A percentile compares a stretch with the other conserved stretches of the same genome.
Evolutionary conservation across 495 filamentous ascomycete species (phyloP).

Genomic region (Tuber magnatum): DNA sequence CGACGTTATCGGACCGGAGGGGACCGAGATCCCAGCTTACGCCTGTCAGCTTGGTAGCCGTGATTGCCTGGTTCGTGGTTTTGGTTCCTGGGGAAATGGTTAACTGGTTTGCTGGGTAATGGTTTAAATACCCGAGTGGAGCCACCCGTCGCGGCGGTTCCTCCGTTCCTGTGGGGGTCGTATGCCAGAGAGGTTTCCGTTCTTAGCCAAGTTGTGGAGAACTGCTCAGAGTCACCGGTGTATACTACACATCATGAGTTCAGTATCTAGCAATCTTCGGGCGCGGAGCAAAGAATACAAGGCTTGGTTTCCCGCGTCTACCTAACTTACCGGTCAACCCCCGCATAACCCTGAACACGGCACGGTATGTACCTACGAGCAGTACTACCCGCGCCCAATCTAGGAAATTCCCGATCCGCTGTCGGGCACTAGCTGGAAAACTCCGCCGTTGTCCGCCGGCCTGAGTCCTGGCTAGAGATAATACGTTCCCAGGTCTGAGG

Average conservation of each 20-base stretch:
- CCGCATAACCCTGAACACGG: not conserved
- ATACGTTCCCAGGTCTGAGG: constrained; percentile 42
- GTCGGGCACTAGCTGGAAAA: constrained; percentile 46
- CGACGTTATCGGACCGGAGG: constrained; percentile 43
- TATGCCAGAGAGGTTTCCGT: constrained; percentile 26
- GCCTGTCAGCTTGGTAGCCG: constrained; percentile 44
- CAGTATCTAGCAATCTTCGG: not conserved
- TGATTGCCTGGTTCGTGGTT: constrained; percentile 44
- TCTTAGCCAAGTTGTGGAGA: constrained; percentile 36
- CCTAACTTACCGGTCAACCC: not conserved
- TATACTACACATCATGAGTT: constrained; percentile 15
- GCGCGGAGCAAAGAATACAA: constrained; percentile 27
- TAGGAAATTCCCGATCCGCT: constrained; percentile 45
- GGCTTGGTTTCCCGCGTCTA: constrained; percentile 38
- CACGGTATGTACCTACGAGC: constrained; percentile 12
- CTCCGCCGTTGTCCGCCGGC: constrained; percentile 44
- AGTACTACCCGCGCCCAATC: constrained; percentile 47
- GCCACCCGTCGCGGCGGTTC: constrained; percentile 31
- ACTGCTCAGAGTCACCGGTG: constrained; percentile 39
- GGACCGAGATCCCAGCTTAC: constrained; percentile 44
- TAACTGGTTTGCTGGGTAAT: not conserved
- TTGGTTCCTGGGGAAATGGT: constrained; percentile 32
- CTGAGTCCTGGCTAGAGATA: constrained; percentile 48
- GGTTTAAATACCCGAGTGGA: constrained; percentile 32
- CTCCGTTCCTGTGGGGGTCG: constrained; percentile 31